phyloP scores from a whole-genome alignment of 1,284 basidiomycete species.

The Schizophyllum amplum region DNA sequence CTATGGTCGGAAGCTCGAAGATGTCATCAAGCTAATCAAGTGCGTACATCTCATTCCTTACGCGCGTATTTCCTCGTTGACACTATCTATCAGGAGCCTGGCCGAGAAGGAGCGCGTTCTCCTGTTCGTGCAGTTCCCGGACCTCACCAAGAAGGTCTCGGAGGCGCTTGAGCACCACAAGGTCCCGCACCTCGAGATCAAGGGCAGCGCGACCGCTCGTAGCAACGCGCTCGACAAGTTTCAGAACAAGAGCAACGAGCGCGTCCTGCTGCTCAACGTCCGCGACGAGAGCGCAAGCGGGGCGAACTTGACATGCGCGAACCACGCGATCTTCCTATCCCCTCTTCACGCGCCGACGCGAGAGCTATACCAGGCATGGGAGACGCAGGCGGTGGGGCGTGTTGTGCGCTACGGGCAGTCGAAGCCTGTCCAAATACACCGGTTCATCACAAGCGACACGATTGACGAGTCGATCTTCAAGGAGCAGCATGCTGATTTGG shows the following conservation, averaged over 20 bases:
- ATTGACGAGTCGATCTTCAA: conserved; percentile 79
- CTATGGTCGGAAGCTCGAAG: conserved; percentile 86
- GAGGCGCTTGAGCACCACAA: conserved; percentile 71
- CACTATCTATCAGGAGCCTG: conserved; percentile 47
- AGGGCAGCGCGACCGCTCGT: conserved; percentile 68
- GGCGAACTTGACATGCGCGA: conserved; percentile 87
- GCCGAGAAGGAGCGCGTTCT: conserved; percentile 76
- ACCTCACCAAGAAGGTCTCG: conserved; percentile 84
- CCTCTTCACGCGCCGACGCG: conserved; percentile 74
- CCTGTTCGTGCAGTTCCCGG: conserved; percentile 91
- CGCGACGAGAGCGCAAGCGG: conserved; percentile 94
- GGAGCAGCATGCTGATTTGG: conserved; percentile 24
- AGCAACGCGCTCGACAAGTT: conserved; percentile 80
- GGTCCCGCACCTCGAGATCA: conserved; percentile 76
- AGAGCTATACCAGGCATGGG: conserved; percentile 80
- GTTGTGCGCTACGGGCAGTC: conserved; percentile 81
- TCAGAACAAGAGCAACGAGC: conserved; percentile 68
- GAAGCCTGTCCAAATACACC: conserved; percentile 74
- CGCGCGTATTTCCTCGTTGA: conserved; percentile 6
- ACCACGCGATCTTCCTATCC: conserved; percentile 92
- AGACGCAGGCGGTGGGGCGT: conserved; percentile 88
- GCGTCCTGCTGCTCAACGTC: conserved; percentile 84
- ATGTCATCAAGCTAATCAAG: conserved; percentile 78
- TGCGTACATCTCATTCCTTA: conserved; percentile 28
- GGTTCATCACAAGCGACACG: conserved; percentile 75